Evolutionary conservation across 768 basidiomycete genomes (phyloP), one percentile per base, ranked within the genome.

Genomic region (Leucosporidium yakuticum): DNA sequence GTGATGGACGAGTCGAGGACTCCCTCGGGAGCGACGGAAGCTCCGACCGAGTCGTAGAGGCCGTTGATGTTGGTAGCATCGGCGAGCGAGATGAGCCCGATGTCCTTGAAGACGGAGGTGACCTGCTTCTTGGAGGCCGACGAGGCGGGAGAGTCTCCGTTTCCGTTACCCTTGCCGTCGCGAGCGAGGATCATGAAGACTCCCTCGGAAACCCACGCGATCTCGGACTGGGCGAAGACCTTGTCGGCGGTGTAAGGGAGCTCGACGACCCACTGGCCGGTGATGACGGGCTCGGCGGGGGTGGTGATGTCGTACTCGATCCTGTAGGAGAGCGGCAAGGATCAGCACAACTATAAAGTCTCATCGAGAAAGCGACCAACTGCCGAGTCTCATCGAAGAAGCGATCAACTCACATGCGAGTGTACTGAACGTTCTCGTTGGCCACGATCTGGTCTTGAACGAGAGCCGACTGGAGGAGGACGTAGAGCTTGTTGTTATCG

Each of bases 21-120:
- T 15, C 86, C 86, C 39, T 79, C 77, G 12, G 78, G 75, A 1
- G 86, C 81, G 32, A 87, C 80, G 0, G 86, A 82, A 62, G 83
- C 81, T 9, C 77, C 77, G 50, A 85, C 81, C 57, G 79, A 77
- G 71, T 87, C 86, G 71, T 83, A 88, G 61, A 81, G 83, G 32
- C 81, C 81, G 63, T 82, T 82, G 51, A 88, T 87, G 76, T 87
- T 83, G 1, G 86, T 87, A 3, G 87, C 87, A 17, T 77, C 76
- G 4, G 77, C 75, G 68, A 86, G 84, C 56, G 84, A 83, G 74
- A 86, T 81, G 21, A 88, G 78, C 74, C 87, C 84, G 17, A 84
- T 83, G 64, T 84, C 83, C 70, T 86, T 87, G 65, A 60, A 62
- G 55, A 54, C 27, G 31, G n/a, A 60, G 21, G 56, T 62, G 62